Percentiles rank a stretch among this genome's conserved stretches.
phyloP scores from a whole-genome alignment of 2,329 filamentous ascomycete genomes.

The Aspergillus aculeatinus region DNA sequence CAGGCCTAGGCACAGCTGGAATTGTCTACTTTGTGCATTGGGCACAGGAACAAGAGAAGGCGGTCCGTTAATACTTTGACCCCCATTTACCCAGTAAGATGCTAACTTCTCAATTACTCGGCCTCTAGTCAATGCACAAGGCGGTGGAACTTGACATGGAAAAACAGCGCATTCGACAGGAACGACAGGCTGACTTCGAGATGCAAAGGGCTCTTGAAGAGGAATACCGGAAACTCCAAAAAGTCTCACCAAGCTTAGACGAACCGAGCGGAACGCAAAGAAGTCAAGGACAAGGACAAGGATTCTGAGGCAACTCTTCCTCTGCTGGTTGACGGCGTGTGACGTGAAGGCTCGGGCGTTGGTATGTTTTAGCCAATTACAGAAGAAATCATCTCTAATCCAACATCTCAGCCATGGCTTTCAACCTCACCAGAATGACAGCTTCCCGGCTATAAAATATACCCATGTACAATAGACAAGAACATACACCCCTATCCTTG shows the following conservation, averaged over 20 bases:
- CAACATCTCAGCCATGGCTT: background rate
- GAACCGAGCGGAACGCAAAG: conserved; percentile 20
- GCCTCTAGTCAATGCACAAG: conserved; percentile 77
- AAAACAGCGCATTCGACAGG: conserved; percentile 83
- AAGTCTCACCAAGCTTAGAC: conserved; percentile 58
- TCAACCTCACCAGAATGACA: background rate
- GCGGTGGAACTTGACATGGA: conserved; percentile 95
- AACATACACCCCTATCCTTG: conserved; percentile 2
- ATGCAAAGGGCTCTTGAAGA: conserved; percentile 81
- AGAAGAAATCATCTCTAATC: background rate
- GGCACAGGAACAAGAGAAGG: conserved; percentile 79
- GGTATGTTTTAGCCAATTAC: background rate
- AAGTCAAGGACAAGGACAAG: conserved; percentile 20
- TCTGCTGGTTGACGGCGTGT: background rate
- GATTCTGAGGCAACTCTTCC: conserved; percentile 20
- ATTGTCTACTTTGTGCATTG: conserved; percentile 88
- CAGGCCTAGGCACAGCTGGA: conserved; percentile 70
- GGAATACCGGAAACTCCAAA: conserved; percentile 88
- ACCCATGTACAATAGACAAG: conserved; percentile 20
- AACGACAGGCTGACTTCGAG: conserved; percentile 92
- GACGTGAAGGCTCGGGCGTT: background rate
- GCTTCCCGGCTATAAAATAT: conserved; percentile 17
- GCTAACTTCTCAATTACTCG: conserved; percentile 11
- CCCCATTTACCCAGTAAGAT: background rate
- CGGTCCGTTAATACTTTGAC: conserved; percentile 55